These are phyloP conservation scores for Aspergillus terreus DNA, from an alignment of 2,329 filamentous ascomycete genomes.

Conservation along the genomic window DNA sequence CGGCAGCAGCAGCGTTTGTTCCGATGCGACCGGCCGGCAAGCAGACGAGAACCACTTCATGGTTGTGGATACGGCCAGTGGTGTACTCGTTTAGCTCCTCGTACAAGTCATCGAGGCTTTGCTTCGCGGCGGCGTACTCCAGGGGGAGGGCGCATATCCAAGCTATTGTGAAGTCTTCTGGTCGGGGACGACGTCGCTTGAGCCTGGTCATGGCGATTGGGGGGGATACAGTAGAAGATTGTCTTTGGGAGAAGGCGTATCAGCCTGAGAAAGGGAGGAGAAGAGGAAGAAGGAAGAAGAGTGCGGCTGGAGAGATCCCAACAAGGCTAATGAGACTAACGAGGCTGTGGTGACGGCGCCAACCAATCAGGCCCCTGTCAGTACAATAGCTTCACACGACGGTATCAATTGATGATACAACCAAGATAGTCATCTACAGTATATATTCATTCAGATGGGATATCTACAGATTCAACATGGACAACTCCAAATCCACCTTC, in stretches of 20 bases:
- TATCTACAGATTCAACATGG: neutral
- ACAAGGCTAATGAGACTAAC: neutral
- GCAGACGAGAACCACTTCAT: neutral
- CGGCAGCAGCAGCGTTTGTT: neutral
- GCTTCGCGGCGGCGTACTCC: conserved; percentile 3
- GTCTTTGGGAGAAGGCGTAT: neutral
- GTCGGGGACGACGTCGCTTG: neutral
- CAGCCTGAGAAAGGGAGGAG: neutral
- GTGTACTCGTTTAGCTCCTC: neutral
- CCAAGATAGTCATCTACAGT: too few species aligned
- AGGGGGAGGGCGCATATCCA: conserved; percentile 5
- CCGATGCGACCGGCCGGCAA: neutral
- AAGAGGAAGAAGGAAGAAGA: neutral
- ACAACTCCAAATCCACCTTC: conserved; percentile 7
- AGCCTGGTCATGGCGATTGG: neutral
- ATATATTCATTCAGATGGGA: too few species aligned
- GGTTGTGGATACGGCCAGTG: neutral
- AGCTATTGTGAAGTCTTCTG: neutral
- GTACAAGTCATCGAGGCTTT: conserved; percentile 2
- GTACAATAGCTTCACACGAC: too few species aligned
- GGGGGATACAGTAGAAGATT: too few species aligned
- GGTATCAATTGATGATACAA: too few species aligned
- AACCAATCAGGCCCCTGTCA: too few species aligned
- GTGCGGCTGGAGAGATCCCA: neutral
- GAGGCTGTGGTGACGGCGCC: neutral